Conservation (phyloP, 2,329 filamentous ascomycete genomes). For the Aspergillus glaucus region DNA sequence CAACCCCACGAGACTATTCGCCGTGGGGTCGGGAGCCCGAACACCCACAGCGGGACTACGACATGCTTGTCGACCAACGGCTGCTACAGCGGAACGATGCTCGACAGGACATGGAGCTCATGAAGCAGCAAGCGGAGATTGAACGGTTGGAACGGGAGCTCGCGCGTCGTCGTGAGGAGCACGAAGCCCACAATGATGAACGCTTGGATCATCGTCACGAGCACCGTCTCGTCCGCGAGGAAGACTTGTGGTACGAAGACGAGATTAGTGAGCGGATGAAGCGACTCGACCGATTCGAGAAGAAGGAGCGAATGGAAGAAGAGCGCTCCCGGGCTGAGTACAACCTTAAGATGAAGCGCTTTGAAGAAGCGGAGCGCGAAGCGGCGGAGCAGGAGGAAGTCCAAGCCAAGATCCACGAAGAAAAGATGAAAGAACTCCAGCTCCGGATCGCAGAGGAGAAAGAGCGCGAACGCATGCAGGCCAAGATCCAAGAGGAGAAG, state of each 20-base stretch:
- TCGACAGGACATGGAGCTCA: constrained; percentile 29
- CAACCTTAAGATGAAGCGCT: constrained; percentile 9
- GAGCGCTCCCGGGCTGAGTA: constrained; percentile 7
- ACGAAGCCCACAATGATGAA: constrained; percentile 8
- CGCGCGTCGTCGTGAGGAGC: constrained; percentile 18
- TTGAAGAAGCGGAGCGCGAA: constrained; percentile 18
- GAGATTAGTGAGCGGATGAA: constrained; percentile 35
- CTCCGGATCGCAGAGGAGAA: constrained; percentile 6
- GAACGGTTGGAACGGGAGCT: constrained; percentile 29
- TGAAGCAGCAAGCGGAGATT: constrained; percentile 31
- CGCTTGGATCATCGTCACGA: constrained; percentile 15
- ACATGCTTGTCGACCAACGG: constrained; percentile 29
- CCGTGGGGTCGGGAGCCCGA: constrained; percentile 6
- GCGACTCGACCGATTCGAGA: constrained; percentile 31
- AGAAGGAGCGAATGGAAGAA: constrained; percentile 10
- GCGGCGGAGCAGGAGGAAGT: constrained; percentile 5
- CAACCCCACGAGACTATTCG: constrained; percentile 8
- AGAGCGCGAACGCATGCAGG: constrained; percentile 25
- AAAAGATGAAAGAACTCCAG: constrained; percentile 18
- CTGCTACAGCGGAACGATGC: constrained; percentile 28
- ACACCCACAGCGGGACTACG: constrained; percentile 26
- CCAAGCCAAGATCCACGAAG: background rate
- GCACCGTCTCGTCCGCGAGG: constrained; percentile 25
- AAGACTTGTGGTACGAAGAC: constrained; percentile 40
- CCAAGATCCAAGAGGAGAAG: constrained; percentile 22